Evolutionary conservation across 2,329 filamentous ascomycete genomes (phyloP), one percentile per base, ranked within the genome.

Genomic region (Sporothrix protearum): DNA sequence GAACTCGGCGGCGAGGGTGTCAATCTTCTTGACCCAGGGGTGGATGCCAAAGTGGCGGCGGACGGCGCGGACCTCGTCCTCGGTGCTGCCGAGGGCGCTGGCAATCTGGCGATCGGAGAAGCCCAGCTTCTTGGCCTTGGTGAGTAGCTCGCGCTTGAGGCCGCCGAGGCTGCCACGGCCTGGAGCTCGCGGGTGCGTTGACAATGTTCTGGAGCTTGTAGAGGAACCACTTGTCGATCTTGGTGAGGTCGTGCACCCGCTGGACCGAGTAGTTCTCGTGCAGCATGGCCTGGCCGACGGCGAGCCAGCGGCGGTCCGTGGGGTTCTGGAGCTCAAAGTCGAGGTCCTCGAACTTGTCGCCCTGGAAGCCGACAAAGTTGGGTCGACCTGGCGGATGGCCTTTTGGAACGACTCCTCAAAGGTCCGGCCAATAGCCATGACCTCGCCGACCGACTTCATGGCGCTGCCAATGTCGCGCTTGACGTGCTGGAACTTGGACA

Each of bases 361-460:
- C 95, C 84, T 98, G 94, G 86, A 98, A 96, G 76, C 96, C 96
- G 75, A 95, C 83, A 80, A 92, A 98, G 78, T 88, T 89, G 76
- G 95, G 80, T 99, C 96, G 75, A 99, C 95, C 84, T 97, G 93
- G 73, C 96, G 93, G 79, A 97, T 97, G 74, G 96, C 96, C 86
- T 99, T 99, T 82, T 99, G 96, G 85, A 99, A 97, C 19, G 94
- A 97, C 84, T 99, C 96, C 83, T 99, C 96, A 77, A 98, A 99
- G 39, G 96, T 98, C 81, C 96, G 91, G 76, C 96, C 96, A 78
- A 99, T 98, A 75, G 96, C 96, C 96, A 99, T 99, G 73, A 99
- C 96, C 83, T 99, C 96, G 80, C 96, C 96, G 72, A 99, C 94
- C 30, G 94, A 97, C 85, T 98, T 99, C 96, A 99, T 99, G 74